phyloP scores from a whole-genome alignment of 1,139 yeast species.

The Saccharomyces pastorianus region DNA sequence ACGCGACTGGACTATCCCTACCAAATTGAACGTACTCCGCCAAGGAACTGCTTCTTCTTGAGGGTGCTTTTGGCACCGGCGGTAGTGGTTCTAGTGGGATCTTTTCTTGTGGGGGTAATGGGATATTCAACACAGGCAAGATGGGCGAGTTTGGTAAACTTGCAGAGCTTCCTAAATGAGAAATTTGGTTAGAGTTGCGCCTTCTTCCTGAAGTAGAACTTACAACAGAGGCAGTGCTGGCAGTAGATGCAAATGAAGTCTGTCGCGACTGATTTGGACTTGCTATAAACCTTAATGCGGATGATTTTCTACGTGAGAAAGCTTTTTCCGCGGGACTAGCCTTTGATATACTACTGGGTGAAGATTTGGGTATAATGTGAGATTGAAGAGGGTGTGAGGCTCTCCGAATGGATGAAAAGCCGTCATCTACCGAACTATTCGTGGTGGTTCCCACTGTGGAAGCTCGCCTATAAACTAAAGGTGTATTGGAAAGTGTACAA shows the following conservation, averaged over 20 bases:
- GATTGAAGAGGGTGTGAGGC: conserved; percentile 9
- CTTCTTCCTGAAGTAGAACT: conserved; percentile 25
- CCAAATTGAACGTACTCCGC: conserved; percentile 13
- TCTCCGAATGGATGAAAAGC: conserved; percentile 6
- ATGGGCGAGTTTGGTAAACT: background rate
- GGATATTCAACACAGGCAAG: conserved; percentile 21
- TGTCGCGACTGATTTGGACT: conserved; percentile 5
- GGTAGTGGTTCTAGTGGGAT: conserved; percentile 21
- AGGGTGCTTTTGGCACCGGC: conserved; percentile 7
- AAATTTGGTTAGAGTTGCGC: background rate
- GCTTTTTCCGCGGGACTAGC: background rate
- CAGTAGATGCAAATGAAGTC: conserved; percentile 27
- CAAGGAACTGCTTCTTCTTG: conserved; percentile 11
- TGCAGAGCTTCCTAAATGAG: conserved; percentile 6
- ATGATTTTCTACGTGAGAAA: background rate
- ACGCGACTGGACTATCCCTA: conserved; percentile 22
- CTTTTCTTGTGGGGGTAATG: conserved; percentile 42
- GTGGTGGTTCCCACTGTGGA: conserved; percentile 7
- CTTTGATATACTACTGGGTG: background rate
- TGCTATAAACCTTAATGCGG: background rate
- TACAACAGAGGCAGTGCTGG: conserved; percentile 28
- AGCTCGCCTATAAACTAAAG: conserved; percentile 8
- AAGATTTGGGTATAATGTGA: background rate
- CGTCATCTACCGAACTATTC: conserved; percentile 1
- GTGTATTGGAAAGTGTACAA: background rate